Percentiles rank a stretch among this genome's conserved stretches.
Evolutionary conservation across 2,329 filamentous ascomycete genomes (phyloP).

Genomic region (Colletotrichum echinochloae): DNA sequence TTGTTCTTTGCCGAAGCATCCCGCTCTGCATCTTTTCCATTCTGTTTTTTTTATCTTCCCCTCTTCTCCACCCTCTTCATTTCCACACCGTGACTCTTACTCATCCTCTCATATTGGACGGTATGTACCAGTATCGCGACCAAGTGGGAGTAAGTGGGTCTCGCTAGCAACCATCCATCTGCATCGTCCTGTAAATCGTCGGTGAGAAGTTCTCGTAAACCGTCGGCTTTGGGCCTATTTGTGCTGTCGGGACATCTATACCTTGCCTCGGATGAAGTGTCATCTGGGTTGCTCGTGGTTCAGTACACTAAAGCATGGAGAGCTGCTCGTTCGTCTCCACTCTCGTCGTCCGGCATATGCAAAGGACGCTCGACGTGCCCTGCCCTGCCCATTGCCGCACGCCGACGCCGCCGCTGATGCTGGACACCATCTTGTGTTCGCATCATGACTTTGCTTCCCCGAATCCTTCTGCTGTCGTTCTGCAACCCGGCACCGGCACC

Average conservation of each 20-base stretch:
- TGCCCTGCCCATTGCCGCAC: conserved; percentile 29
- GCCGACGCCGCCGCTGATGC: conserved; percentile 14
- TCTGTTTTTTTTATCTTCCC: not conserved
- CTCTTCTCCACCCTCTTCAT: not conserved
- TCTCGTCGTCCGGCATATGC: conserved; percentile 33
- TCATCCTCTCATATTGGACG: conserved; percentile 9
- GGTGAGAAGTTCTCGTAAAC: conserved; percentile 36
- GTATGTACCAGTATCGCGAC: conserved; percentile 23
- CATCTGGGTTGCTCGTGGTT: conserved; percentile 20
- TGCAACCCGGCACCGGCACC: conserved; percentile 1
- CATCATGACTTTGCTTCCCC: conserved; percentile 12
- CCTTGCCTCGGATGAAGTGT: not conserved
- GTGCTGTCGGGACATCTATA: not conserved
- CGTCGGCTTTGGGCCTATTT: conserved; percentile 15
- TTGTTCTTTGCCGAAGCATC: not conserved
- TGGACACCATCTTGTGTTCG: conserved; percentile 19
- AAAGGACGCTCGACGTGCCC: conserved; percentile 24
- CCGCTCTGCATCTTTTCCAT: not conserved
- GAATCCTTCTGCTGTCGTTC: not conserved
- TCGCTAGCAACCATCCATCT: conserved; percentile 26
- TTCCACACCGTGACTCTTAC: conserved; percentile 16
- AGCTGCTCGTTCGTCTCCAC: conserved; percentile 27
- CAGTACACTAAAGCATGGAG: conserved; percentile 25
- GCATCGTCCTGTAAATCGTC: conserved; percentile 16
- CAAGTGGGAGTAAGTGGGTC: conserved; percentile 34